These are phyloP conservation scores for Raphanus hybrid DNA, from an alignment of 441 rosid species.

Conservation along the genomic window DNA sequence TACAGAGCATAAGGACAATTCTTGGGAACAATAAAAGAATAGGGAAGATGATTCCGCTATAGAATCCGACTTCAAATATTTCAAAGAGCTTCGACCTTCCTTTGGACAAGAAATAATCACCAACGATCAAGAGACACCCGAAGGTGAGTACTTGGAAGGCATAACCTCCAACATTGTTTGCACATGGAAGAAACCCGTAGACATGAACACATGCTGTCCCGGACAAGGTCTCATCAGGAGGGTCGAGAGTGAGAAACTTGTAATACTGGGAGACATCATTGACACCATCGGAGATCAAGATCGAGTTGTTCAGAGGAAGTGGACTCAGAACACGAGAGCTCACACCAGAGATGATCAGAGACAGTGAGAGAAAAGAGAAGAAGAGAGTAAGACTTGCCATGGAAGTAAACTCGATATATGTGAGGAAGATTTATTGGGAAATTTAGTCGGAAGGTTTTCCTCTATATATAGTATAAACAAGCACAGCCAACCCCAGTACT, in stretches of 20 bases:
- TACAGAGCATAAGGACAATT: constrained; percentile 41
- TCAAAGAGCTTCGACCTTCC: constrained; percentile 42
- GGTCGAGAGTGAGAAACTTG: constrained; percentile 33
- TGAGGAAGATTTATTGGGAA: background rate
- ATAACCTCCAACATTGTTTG: constrained; percentile 40
- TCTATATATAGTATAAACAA: constrained; percentile 4
- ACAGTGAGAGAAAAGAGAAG: constrained; percentile 11
- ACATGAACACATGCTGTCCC: constrained; percentile 35
- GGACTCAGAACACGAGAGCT: constrained; percentile 37
- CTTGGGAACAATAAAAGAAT: constrained; percentile 44
- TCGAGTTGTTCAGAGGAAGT: constrained; percentile 20
- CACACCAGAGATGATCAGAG: constrained; percentile 28
- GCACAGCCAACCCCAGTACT: constrained; percentile 1
- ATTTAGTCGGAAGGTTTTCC: background rate
- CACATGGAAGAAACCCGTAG: constrained; percentile 39
- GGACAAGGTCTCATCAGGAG: constrained; percentile 24
- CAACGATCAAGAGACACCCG: constrained; percentile 41
- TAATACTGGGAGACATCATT: constrained; percentile 10
- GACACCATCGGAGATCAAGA: constrained; percentile 38
- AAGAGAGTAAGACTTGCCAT: constrained; percentile 25
- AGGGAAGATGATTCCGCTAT: constrained; percentile 44
- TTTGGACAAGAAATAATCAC: constrained; percentile 42
- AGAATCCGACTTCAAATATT: constrained; percentile 40
- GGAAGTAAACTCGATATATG: background rate
- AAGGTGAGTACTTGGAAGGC: constrained; percentile 41